Evolutionary conservation across 2,329 filamentous ascomycete species (phyloP).

Genomic region (Orbilia oligospora): DNA sequence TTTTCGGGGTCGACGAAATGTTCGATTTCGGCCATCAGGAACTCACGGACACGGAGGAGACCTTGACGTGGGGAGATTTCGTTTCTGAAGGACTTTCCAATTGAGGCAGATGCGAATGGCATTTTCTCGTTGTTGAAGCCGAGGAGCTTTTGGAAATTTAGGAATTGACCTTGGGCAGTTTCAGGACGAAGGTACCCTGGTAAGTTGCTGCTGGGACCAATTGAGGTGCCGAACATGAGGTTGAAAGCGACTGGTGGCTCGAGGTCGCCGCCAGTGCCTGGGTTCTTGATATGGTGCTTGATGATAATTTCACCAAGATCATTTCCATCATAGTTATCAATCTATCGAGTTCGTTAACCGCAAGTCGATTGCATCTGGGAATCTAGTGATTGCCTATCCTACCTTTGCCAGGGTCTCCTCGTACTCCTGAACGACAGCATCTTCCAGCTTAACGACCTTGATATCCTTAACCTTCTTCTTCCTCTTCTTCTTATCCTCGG

Average conservation of each 20-base stretch:
- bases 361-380: neutral
- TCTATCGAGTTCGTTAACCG: conserved; percentile 67
- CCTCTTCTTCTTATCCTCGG: conserved; percentile 81
- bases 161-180: conserved; percentile 97
- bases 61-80: conserved; percentile 95
- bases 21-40: conserved; percentile 99
- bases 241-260: conserved; percentile 91
- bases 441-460: conserved; percentile 86
- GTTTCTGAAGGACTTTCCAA: conserved; percentile 98
- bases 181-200: conserved; percentile 85
- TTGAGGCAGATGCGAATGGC: conserved; percentile 96
- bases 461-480: conserved; percentile 85
- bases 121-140: conserved; percentile 96
- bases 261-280: conserved; percentile 81
- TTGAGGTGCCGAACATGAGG: conserved; percentile 97
- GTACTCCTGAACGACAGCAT: conserved; percentile 88
- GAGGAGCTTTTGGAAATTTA: conserved; percentile 95
- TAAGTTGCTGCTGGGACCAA: conserved; percentile 90
- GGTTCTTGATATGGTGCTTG: conserved; percentile 93
- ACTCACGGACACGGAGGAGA: conserved; percentile 93
- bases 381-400: conserved; percentile 34
- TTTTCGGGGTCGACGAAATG: conserved; percentile 96
- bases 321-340: conserved; percentile 93
- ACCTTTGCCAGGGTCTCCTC: conserved; percentile 86
- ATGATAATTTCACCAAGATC: conserved; percentile 89